Base-by-base conservation (phyloP, 306 rosid species). In the Corylus avellana region DNA sequence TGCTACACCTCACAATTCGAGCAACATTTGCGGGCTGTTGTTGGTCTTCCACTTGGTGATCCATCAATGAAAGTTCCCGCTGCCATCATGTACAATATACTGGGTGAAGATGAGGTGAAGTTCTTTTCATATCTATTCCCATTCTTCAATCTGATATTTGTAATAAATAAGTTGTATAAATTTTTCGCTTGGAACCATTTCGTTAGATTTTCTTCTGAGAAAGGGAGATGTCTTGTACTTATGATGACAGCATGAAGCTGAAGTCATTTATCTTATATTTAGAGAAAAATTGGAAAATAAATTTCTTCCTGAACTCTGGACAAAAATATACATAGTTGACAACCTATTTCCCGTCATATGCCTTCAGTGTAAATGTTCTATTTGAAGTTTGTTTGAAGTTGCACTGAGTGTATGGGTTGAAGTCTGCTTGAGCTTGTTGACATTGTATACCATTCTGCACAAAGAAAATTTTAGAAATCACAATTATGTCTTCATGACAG, bases 41-140 rank as follows among this genome's bases (percentile, higher is more conserved):
- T 90, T 83, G 99, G 99, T 77, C 96, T 95, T 80, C 98, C 99
- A 66, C 99, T 91, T 82, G 98, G 99, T n/a, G 93, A 91, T 84
- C 88, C 98, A 76, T 93, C 97, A 66, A 83, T 95, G 99, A 93
- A 89, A 82, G 75, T 91, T 69, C 86, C 91, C 11, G 99, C 99
- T 39, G 97, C 98, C 58, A 67, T 92, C 75, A 92, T 92, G 98
- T 92, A 89, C 76, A 95, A 95, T 82, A 78, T 95, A 83, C 86
- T 95, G 69, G 99, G 94, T 44, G 97, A 93, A 95, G 94, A 89
- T 75, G 97, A 90, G 94, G 98, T 91, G 70, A 86, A 44, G 32
- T 20, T 72, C 77, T 47, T 71, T 27, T 61, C 77, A 54, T 8
- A 58, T 63, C 14, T 74, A 8, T 12, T 32, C 44, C 17, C 32